phyloP scores from a whole-genome alignment of 768 basidiomycete genomes.

The Mrakia blollopis region DNA sequence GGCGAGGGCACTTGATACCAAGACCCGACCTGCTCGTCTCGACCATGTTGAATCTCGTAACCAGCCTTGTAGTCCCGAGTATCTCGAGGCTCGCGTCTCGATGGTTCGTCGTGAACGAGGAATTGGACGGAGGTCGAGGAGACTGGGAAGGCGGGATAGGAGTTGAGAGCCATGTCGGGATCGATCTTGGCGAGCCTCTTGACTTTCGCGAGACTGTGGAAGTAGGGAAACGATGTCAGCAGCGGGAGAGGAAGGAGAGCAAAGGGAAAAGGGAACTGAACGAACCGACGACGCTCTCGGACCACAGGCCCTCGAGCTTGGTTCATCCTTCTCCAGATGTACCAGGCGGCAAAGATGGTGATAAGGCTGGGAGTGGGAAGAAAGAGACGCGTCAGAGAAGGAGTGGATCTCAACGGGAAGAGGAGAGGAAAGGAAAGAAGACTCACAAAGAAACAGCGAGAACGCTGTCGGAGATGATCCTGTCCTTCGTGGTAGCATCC shows the following conservation, averaged over 20 bases:
- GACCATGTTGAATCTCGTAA: constrained; percentile 1
- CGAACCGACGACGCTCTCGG: not conserved
- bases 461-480: constrained; percentile 16
- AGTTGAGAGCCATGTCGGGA: not conserved
- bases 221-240: not conserved
- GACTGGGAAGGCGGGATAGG: not conserved
- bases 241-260: not conserved
- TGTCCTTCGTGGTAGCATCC: not conserved
- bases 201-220: not conserved
- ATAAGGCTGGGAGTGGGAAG: not conserved
- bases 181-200: not conserved
- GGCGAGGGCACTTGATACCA: constrained; percentile 4
- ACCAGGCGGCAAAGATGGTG: constrained; percentile 26
- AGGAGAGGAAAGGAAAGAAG: too few species aligned
- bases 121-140: not conserved
- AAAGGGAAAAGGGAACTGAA: not conserved
- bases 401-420: not conserved
- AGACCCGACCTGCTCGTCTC: not conserved
- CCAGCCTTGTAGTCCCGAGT: not conserved
- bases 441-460: constrained; percentile 19
- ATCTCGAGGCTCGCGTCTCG: not conserved
- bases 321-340: constrained; percentile 21
- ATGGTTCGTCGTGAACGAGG: not conserved
- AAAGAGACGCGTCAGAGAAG: not conserved
- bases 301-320: constrained; percentile 8